phyloP scores from a whole-genome alignment of 495 filamentous ascomycete genomes.

The Penicillium angulare region DNA sequence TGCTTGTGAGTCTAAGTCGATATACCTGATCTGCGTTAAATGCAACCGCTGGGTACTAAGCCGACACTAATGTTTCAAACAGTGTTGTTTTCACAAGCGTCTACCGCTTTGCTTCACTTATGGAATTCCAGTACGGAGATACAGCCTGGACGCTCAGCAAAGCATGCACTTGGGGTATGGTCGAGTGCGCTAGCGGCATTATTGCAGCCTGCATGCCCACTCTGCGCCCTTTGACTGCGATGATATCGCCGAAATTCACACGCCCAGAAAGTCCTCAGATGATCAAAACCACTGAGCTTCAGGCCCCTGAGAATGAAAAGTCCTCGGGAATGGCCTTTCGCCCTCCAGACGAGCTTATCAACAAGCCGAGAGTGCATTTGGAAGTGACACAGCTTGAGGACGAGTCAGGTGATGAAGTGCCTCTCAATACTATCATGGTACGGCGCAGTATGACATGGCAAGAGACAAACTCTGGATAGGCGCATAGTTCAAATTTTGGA shows the following conservation, averaged over 20 bases:
- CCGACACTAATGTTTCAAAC: too few relatives aligned
- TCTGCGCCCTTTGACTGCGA: constrained; percentile 8
- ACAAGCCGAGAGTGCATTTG: constrained; percentile 3
- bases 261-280: neutral
- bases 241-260: constrained; percentile 1
- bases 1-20: constrained; percentile 13
- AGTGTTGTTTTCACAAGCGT: constrained; percentile 17
- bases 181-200: constrained; percentile 12
- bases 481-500: neutral
- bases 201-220: constrained; percentile 14
- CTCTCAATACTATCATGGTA: constrained; percentile 14
- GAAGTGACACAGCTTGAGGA: constrained; percentile 5
- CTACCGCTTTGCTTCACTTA: constrained; percentile 12
- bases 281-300: neutral
- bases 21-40: too few relatives aligned
- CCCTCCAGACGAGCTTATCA: constrained; percentile 3
- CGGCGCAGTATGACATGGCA: constrained; percentile 15
- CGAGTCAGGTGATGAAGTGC: constrained; percentile 13
- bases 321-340: neutral
- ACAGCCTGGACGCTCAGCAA: constrained; percentile 14
- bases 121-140: constrained; percentile 6
- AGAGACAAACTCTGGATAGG: neutral
- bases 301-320: neutral
- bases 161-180: constrained; percentile 12
- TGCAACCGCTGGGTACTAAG: too few relatives aligned